Percentiles rank a stretch among this genome's conserved stretches.
Evolutionary conservation across 192 early-diverging fungal species (phyloP).

Genomic region (Jimgerdemannia lactiflua): DNA sequence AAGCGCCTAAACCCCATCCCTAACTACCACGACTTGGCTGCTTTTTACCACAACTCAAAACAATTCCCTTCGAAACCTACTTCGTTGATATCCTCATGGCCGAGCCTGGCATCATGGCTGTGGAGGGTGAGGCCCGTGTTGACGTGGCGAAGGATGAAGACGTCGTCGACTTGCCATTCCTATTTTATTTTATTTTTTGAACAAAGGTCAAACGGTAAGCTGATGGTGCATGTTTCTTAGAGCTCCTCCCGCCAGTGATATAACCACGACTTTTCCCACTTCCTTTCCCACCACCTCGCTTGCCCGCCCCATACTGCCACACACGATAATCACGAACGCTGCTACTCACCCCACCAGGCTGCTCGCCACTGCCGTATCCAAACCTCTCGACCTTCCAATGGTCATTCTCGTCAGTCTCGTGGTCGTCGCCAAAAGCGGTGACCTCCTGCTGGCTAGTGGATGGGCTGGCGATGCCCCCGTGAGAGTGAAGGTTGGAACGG

Average conservation of each 20-base stretch:
- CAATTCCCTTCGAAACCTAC: background rate
- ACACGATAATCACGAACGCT: background rate
- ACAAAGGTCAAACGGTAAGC: background rate
- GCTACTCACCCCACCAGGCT: constrained; percentile 7
- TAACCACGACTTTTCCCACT: no score
- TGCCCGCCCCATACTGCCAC: no score
- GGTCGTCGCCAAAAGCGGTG: constrained; percentile 47
- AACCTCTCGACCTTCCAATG: constrained; percentile 53
- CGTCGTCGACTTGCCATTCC: constrained; percentile 40
- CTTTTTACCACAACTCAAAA: background rate
- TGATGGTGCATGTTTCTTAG: no score
- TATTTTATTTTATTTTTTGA: background rate
- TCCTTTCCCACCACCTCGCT: no score
- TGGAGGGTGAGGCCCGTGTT: constrained; percentile 45
- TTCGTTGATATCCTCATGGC: background rate
- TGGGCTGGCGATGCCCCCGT: constrained; percentile 41
- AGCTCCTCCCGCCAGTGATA: no score
- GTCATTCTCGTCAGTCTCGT: constrained; percentile 51
- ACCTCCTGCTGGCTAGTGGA: constrained; percentile 55
- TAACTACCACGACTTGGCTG: no score
- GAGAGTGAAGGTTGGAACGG: constrained; percentile 53
- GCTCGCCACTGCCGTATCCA: constrained; percentile 36
- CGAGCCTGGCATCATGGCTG: constrained; percentile 33
- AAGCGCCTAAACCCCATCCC: no score
- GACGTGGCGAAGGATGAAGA: constrained; percentile 44